Percentiles rank a stretch among this genome's conserved stretches.
These are phyloP conservation scores for Pleurotus salmoneostramineus DNA, from an alignment of 768 basidiomycete genomes.

Conservation along the genomic window DNA sequence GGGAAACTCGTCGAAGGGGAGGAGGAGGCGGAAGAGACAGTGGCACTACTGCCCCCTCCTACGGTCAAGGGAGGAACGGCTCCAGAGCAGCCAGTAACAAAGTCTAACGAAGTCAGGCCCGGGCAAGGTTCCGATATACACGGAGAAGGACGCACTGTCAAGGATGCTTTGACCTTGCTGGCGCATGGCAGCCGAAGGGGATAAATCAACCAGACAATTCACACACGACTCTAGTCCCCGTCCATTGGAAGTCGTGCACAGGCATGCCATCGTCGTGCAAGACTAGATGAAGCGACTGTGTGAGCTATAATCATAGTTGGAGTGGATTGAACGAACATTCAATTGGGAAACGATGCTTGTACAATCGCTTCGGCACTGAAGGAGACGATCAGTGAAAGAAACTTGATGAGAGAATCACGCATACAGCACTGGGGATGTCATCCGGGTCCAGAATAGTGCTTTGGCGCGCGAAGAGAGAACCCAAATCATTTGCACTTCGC, in stretches of 20 bases:
- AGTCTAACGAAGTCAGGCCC: background rate
- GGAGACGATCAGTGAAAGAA: background rate
- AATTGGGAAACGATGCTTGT: background rate
- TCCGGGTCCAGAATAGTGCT: background rate
- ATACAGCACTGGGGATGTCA: background rate
- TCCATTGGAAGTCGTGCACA: constrained; percentile 1
- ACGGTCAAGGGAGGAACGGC: background rate
- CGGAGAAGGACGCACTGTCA: background rate
- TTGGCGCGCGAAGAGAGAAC: background rate
- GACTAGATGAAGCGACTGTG: background rate
- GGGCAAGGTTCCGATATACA: background rate
- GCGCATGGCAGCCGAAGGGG: background rate
- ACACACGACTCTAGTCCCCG: constrained; percentile 1
- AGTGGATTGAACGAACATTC: background rate
- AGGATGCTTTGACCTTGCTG: constrained; percentile 6
- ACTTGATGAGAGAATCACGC: background rate
- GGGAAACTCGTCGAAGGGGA: background rate
- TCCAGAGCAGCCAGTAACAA: background rate
- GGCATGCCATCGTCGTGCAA: background rate
- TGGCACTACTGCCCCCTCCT: background rate
- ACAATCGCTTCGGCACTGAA: background rate
- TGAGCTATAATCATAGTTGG: background rate
- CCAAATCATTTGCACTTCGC: background rate
- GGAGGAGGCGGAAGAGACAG: background rate
- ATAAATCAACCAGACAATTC: background rate